Percentiles rank a stretch among this genome's conserved stretches.
Conservation (phyloP, 2,329 filamentous ascomycete genomes). For the Nemania sp. region DNA sequence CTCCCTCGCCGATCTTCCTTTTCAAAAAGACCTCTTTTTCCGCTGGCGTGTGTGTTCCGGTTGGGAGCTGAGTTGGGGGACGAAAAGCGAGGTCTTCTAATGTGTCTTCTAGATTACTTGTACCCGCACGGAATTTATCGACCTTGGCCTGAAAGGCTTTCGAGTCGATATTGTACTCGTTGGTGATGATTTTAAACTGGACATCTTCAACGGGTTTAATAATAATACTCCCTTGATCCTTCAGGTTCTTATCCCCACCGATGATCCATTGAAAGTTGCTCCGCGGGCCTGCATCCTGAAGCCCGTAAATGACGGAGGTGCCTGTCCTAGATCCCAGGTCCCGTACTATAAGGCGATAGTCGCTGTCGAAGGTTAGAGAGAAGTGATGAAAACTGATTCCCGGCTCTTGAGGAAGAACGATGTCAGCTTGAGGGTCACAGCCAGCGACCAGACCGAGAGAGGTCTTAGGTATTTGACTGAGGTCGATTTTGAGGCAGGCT, state of each 20-base stretch:
- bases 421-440: neutral
- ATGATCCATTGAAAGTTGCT: too few relatives aligned
- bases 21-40: neutral
- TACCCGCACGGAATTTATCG: too few relatives aligned
- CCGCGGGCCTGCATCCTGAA: neutral
- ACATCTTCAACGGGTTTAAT: too few relatives aligned
- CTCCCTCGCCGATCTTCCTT: slow-evolving; percentile 8
- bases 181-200: too few relatives aligned
- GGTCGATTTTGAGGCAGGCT: neutral
- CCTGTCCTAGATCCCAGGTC: slow-evolving; percentile 9
- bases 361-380: slow-evolving; percentile 19
- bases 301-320: slow-evolving; percentile 9
- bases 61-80: neutral
- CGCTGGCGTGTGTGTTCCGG: neutral
- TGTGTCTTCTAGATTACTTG: neutral
- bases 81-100: neutral
- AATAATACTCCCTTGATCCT: too few relatives aligned
- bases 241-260: too few relatives aligned
- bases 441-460: neutral
- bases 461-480: slow-evolving; percentile 4
- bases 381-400: slow-evolving; percentile 20
- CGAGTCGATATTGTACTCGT: too few relatives aligned
- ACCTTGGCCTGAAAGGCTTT: too few relatives aligned
- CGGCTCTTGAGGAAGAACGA: neutral
- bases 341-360: slow-evolving; percentile 18